Conservation (phyloP, 345 rosid species). For the Rubroshorea leprosula region DNA sequence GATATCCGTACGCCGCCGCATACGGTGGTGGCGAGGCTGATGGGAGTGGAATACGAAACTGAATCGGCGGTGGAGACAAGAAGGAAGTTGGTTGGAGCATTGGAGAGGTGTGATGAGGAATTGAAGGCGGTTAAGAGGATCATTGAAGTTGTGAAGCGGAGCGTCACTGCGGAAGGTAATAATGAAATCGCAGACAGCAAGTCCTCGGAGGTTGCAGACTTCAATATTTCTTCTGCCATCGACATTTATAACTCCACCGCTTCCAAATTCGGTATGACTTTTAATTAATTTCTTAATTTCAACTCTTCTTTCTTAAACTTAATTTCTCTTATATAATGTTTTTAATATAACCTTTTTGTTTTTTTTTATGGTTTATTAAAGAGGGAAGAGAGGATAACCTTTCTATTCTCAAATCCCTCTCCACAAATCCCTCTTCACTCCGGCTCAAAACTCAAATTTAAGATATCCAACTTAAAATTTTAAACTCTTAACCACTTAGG, state of each 20-base stretch:
- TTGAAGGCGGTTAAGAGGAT: slow-evolving; percentile 60
- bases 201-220: neutral
- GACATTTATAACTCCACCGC: neutral
- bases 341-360: too few species aligned
- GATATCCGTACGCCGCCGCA: slow-evolving; percentile 17
- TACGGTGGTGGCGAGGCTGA: slow-evolving; percentile 28
- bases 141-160: slow-evolving; percentile 48
- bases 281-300: too few species aligned
- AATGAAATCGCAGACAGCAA: neutral
- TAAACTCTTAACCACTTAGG: too few species aligned
- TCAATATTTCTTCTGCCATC: neutral
- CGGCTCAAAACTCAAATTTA: too few species aligned
- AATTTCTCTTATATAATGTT: too few species aligned
- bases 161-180: slow-evolving; percentile 19
- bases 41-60: slow-evolving; percentile 28
- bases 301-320: too few species aligned
- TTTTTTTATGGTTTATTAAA: too few species aligned
- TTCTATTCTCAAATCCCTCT: too few species aligned
- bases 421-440: too few species aligned
- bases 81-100: slow-evolving; percentile 49
- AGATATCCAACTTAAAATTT: too few species aligned
- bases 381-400: too few species aligned
- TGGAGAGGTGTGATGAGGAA: slow-evolving; percentile 79
- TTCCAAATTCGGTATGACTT: neutral
- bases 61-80: slow-evolving; percentile 40